Conservation (phyloP, 2,329 filamentous ascomycete species). For the Hymenotorrendiella dingleyae region DNA sequence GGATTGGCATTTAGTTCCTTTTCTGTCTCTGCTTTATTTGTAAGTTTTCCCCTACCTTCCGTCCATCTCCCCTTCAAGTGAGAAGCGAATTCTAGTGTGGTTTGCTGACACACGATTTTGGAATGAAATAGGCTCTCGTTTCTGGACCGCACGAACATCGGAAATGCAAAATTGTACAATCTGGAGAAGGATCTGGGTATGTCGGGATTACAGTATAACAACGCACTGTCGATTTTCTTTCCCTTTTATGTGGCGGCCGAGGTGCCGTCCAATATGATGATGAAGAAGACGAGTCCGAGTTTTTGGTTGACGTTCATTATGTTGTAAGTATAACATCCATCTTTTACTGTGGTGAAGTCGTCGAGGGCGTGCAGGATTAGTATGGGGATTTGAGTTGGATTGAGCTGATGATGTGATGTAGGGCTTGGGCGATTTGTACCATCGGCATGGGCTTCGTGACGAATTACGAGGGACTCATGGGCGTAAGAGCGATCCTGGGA, state of each 20-base stretch:
- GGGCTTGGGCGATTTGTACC: slow-evolving; percentile 59
- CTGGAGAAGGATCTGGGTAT: slow-evolving; percentile 30
- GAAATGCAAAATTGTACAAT: slow-evolving; percentile 27
- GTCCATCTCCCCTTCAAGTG: background rate
- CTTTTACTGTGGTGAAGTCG: no score
- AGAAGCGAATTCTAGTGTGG: no score
- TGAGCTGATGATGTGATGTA: background rate
- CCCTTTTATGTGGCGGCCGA: slow-evolving; percentile 28
- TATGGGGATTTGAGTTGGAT: no score
- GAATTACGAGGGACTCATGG: slow-evolving; percentile 45
- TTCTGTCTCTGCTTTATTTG: slow-evolving; percentile 46
- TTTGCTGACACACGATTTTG: no score
- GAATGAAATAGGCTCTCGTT: slow-evolving; percentile 22
- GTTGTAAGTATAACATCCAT: slow-evolving; percentile 23
- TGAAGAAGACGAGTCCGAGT: slow-evolving; percentile 38
- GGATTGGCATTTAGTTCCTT: slow-evolving; percentile 31
- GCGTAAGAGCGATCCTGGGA: slow-evolving; percentile 46
- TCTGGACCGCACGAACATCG: slow-evolving; percentile 28
- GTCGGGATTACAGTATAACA: slow-evolving; percentile 23
- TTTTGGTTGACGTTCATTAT: slow-evolving; percentile 62
- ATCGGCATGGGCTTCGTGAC: slow-evolving; percentile 63
- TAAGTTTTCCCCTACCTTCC: slow-evolving; percentile 30
- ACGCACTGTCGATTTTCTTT: slow-evolving; percentile 29
- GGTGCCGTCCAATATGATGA: slow-evolving; percentile 34
- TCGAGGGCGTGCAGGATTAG: no score